phyloP scores from a whole-genome alignment of 768 basidiomycete species.

The Dentipellis sp. region DNA sequence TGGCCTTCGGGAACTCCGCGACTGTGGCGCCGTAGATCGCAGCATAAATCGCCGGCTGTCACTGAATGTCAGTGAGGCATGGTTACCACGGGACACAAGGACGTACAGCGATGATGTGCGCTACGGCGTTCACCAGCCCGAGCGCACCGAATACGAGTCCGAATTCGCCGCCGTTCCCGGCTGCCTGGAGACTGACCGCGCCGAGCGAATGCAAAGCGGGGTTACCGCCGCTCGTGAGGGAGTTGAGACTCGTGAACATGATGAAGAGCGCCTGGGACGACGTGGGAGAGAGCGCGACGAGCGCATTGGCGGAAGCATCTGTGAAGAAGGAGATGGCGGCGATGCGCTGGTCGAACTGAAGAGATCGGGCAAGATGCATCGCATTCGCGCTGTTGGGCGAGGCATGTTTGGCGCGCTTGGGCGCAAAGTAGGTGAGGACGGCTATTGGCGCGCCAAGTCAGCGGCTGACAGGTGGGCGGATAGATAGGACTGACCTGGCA shows the following conservation, averaged over 20 bases:
- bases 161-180: conserved; percentile 14
- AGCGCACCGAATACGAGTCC: conserved; percentile 15
- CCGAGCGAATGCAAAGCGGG: conserved; percentile 15
- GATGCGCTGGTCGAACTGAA: conserved; percentile 12
- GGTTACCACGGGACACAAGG: no score
- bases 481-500: conserved; percentile 9
- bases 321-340: conserved; percentile 13
- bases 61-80: neutral
- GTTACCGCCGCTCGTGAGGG: conserved; percentile 13
- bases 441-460: conserved; percentile 1
- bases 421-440: conserved; percentile 12
- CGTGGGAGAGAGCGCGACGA: conserved; percentile 11
- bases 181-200: conserved; percentile 14
- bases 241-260: conserved; percentile 12
- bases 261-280: conserved; percentile 16
- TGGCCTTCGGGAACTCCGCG: conserved; percentile 11
- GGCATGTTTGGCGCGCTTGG: neutral
- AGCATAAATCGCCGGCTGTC: conserved; percentile 15
- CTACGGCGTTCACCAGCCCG: conserved; percentile 11
- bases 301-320: conserved; percentile 13
- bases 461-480: neutral
- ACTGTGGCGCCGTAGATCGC: conserved; percentile 12
- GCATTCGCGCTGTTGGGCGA: conserved; percentile 5
- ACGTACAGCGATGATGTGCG: conserved; percentile 14
- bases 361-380: conserved; percentile 10